These are phyloP conservation scores for Funneliformis geosporum DNA, from an alignment of 192 early-diverging fungal genomes.

Conservation along the genomic window DNA sequence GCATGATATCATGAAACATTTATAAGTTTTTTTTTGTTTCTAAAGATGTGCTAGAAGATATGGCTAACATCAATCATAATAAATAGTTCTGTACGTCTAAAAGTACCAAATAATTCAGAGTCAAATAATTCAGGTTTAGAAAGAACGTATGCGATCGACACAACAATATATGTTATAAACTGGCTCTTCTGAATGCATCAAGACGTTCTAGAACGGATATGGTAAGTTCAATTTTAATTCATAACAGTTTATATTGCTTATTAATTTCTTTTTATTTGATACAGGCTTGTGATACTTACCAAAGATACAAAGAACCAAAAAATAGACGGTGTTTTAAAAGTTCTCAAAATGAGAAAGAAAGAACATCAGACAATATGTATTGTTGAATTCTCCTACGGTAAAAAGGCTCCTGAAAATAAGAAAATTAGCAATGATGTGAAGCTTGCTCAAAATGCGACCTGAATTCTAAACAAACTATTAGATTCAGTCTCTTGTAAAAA, in stretches of 20 bases:
- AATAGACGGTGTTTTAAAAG: slow-evolving; percentile 9
- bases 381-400: slow-evolving; percentile 7
- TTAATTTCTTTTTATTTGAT: slow-evolving; percentile 11
- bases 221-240: slow-evolving; percentile 9
- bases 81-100: slow-evolving; percentile 21
- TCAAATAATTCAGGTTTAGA: neutral
- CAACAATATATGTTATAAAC: slow-evolving; percentile 22
- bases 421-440: neutral
- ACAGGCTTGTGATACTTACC: slow-evolving; percentile 16
- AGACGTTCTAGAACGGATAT: slow-evolving; percentile 14
- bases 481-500: neutral
- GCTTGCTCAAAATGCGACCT: neutral
- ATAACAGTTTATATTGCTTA: neutral
- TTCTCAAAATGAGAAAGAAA: slow-evolving; percentile 12
- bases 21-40: neutral
- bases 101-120: slow-evolving; percentile 15
- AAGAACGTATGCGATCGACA: slow-evolving; percentile 17
- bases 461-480: slow-evolving; percentile 21
- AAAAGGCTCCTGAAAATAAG: neutral
- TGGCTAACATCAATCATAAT: neutral
- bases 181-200: slow-evolving; percentile 9
- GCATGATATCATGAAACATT: slow-evolving; percentile 20
- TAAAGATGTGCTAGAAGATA: neutral
- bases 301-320: neutral
- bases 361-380: slow-evolving; percentile 13